A percentile compares a stretch with the other conserved stretches of the same genome.
Conservation (phyloP, 1,139 yeast species). For the Taphrina flavorubra region DNA sequence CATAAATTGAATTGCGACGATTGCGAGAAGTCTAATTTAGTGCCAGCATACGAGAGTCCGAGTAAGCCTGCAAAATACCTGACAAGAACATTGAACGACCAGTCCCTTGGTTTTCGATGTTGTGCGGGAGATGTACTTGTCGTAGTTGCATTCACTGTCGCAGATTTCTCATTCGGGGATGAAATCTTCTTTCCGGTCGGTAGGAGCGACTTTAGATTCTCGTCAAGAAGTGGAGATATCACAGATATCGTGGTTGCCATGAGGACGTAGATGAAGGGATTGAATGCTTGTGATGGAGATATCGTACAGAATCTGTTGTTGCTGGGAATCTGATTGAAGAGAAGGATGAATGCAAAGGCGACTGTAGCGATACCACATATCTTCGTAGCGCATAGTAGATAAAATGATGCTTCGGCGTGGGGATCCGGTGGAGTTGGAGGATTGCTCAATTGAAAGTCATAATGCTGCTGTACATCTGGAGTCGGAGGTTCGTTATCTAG, state of each 20-base stretch:
- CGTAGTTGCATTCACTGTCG: not conserved
- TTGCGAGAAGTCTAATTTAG: constrained; percentile 33
- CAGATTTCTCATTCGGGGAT: not conserved
- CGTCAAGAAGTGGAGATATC: constrained; percentile 18
- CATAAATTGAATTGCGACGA: constrained; percentile 34
- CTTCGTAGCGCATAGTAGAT: not conserved
- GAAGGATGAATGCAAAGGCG: constrained; percentile 26
- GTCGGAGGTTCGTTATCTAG: constrained; percentile 26
- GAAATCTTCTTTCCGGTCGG: not conserved
- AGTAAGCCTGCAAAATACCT: constrained; percentile 38
- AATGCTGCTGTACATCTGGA: constrained; percentile 24
- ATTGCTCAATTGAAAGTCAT: constrained; percentile 11
- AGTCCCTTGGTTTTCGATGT: not conserved
- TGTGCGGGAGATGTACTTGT: constrained; percentile 1
- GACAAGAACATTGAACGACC: constrained; percentile 15
- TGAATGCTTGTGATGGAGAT: constrained; percentile 9
- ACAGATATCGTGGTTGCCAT: constrained; percentile 15
- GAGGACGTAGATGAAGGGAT: constrained; percentile 14
- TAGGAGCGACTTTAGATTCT: not conserved
- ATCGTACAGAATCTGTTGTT: constrained; percentile 24
- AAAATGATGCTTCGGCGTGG: not conserved
- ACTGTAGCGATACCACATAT: constrained; percentile 2
- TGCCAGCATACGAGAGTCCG: constrained; percentile 34
- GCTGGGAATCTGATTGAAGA: constrained; percentile 31
- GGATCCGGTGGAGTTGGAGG: constrained; percentile 4